These are phyloP conservation scores for Grigorovia transvaalensis DNA, from an alignment of 805 yeast genomes.

Conservation along the genomic window DNA sequence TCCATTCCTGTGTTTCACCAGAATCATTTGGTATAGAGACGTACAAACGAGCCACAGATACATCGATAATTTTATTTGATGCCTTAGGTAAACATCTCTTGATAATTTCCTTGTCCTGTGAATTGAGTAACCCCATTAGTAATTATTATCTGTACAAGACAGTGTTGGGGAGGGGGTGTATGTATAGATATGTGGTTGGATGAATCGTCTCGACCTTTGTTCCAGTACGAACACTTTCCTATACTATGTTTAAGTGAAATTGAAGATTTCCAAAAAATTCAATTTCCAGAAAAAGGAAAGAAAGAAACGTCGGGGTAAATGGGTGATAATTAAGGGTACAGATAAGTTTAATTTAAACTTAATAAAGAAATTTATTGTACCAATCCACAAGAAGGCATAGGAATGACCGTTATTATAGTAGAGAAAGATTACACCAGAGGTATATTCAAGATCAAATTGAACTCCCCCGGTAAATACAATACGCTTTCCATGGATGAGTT, in stretches of 20 bases:
- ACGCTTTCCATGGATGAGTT: constrained; percentile 61
- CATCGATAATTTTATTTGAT: constrained; percentile 78
- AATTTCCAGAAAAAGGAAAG: background rate
- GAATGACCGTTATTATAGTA: background rate
- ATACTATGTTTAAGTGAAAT: no score
- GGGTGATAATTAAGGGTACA: background rate
- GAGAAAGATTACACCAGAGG: background rate
- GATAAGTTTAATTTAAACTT: no score
- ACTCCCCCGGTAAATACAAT: constrained; percentile 51
- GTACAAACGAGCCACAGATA: constrained; percentile 81
- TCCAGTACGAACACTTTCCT: no score
- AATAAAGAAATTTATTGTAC: no score
- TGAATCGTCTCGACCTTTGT: no score
- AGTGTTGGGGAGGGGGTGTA: no score
- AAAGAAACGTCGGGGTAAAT: background rate
- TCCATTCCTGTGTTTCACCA: constrained; percentile 43
- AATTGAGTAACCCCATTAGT: constrained; percentile 32
- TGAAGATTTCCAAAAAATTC: background rate
- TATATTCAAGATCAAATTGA: constrained; percentile 37
- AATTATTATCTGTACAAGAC: background rate
- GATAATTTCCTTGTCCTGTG: constrained; percentile 76
- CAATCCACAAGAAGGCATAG: background rate
- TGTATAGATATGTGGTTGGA: no score
- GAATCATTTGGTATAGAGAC: constrained; percentile 71
- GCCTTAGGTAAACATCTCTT: constrained; percentile 84